Conservation (phyloP, 2,329 filamentous ascomycete species). For the Catunica adiposa region DNA sequence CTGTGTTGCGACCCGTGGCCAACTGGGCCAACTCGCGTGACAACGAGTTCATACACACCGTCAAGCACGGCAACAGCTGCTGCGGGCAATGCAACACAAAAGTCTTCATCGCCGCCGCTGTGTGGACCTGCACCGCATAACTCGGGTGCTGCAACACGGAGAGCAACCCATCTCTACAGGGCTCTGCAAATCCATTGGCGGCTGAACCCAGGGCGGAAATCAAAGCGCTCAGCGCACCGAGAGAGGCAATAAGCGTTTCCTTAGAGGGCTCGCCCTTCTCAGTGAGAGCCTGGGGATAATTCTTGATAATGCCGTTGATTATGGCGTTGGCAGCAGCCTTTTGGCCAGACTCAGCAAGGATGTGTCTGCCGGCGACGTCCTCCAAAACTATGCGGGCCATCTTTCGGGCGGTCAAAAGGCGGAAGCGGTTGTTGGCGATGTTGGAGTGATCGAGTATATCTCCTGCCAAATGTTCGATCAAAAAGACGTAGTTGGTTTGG, state of each 20-base stretch:
- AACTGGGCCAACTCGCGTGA: constrained; percentile 71
- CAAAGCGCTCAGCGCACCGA: constrained; percentile 65
- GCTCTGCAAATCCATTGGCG: constrained; percentile 60
- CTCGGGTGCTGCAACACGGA: constrained; percentile 88
- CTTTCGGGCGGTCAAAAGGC: constrained; percentile 66
- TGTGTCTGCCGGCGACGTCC: constrained; percentile 61
- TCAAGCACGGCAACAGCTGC: constrained; percentile 77
- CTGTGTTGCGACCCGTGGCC: constrained; percentile 50
- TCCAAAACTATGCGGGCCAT: constrained; percentile 74
- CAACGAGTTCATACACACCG: constrained; percentile 92
- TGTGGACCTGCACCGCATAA: constrained; percentile 87
- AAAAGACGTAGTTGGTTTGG: constrained; percentile 64
- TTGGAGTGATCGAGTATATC: constrained; percentile 64
- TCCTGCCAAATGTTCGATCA: constrained; percentile 63
- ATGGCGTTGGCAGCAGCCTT: constrained; percentile 64
- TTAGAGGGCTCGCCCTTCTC: constrained; percentile 82
- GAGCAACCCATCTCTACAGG: constrained; percentile 69
- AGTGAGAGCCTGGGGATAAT: constrained; percentile 78
- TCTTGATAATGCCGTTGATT: constrained; percentile 78
- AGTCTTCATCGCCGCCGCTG: constrained; percentile 67
- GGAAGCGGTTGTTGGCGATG: constrained; percentile 72
- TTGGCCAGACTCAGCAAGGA: constrained; percentile 81
- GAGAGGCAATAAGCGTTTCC: constrained; percentile 59
- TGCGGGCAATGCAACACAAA: constrained; percentile 86
- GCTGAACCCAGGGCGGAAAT: constrained; percentile 71